Percentiles rank a stretch among this genome's conserved stretches.
phyloP scores from a whole-genome alignment of 345 rosid species.

The Passiflora organensis region DNA sequence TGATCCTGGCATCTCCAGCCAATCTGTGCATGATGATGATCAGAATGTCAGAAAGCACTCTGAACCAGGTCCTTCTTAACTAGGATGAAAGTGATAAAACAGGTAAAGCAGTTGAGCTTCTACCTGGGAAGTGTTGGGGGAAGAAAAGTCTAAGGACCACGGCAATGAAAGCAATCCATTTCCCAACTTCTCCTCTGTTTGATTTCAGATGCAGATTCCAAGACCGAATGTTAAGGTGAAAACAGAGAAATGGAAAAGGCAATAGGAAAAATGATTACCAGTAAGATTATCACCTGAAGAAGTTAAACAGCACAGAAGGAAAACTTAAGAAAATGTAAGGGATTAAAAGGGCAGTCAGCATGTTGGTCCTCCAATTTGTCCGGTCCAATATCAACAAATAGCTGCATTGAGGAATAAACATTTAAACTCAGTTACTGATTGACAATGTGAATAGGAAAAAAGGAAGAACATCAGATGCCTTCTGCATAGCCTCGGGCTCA shows the following conservation, averaged over 20 bases:
- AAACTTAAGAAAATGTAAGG: slow-evolving; percentile 90
- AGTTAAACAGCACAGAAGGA: slow-evolving; percentile 56
- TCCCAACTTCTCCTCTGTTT: slow-evolving; percentile 75
- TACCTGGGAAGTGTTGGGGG: slow-evolving; percentile 78
- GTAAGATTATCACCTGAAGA: slow-evolving; percentile 52
- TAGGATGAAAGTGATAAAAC: background rate
- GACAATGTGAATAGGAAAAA: background rate
- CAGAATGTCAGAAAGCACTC: background rate
- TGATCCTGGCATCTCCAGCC: slow-evolving; percentile 79
- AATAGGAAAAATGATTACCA: background rate
- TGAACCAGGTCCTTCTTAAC: background rate
- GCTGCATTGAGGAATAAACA: slow-evolving; percentile 34
- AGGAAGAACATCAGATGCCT: background rate
- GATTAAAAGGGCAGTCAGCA: slow-evolving; percentile 74
- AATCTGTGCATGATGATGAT: slow-evolving; percentile 30
- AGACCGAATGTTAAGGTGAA: background rate
- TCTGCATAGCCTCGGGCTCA: background rate
- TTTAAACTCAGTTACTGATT: background rate
- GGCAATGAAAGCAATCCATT: slow-evolving; percentile 78
- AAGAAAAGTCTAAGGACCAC: slow-evolving; percentile 71
- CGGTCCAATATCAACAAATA: slow-evolving; percentile 85
- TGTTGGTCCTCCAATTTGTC: slow-evolving; percentile 93
- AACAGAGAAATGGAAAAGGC: background rate
- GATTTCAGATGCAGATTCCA: slow-evolving; percentile 1
- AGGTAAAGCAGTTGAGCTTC: slow-evolving; percentile 4